Evolutionary conservation across 2,329 filamentous ascomycete genomes (phyloP), one percentile per base, ranked within the genome.

Genomic region (Huntiella decipiens): DNA sequence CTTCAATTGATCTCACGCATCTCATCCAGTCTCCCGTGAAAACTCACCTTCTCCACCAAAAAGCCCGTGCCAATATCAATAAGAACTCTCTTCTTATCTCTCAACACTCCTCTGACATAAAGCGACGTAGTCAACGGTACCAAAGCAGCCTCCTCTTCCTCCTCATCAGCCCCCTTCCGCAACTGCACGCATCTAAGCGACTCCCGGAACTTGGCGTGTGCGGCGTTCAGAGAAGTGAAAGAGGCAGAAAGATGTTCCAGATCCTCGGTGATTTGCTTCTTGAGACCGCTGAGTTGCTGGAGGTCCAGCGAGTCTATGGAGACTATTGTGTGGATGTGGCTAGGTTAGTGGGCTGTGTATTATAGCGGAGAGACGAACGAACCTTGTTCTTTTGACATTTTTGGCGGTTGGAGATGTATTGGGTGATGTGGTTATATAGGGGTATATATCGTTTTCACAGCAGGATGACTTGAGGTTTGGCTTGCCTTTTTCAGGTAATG

Each of bases 61-160:
- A 92, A 96, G 0, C 88, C 88, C 1, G 88, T 96, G 15, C 88
- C 88, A 15, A 95, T 77, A 60, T 96, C 88, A 36, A 96, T 85
- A 49, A 96, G 69, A 5, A 94, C 85, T 51, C 77, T 78, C 48
- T 83, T 73, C 1, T 79, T 71, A 60, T 79, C 74, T 39, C 81
- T 71, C 36, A 96, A 68, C 35, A 73, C 78, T 31, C 88, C 92
- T 19, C 82, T 81, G 12, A 98, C 88, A 62, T 98, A 98, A 28
- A 98, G 72, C 1, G 87, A 95, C 55, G 83, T 91, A 10, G 91
- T 98, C 51, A 98, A 65, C 0, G 92, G 91, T n/a, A 98, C 85
- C 15, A 98, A 73, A 41, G 96, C 80, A 5, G 63, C 68, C 61
- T 74, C 68, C 43, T 58, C 55, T 58, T 58, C 46, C 60, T 48